Conservation (phyloP, 2,329 filamentous ascomycete genomes). For the Microcyclospora pomicola region DNA sequence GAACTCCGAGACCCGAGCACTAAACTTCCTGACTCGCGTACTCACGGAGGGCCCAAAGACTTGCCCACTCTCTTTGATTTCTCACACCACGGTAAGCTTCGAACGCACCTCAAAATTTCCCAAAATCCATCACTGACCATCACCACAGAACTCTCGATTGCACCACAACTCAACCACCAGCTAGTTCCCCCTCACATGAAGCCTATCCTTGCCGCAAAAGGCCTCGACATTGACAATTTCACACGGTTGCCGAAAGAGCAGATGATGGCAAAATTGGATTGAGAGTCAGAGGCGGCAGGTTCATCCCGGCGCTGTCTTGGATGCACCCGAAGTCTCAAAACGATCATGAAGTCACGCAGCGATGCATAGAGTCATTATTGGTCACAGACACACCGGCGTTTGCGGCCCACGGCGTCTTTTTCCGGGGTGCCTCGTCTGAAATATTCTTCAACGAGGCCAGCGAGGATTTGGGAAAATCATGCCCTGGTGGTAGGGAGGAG, state of each 20-base stretch:
- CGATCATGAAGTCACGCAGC: conserved; percentile 27
- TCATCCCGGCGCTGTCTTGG: no score
- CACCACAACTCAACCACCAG: conserved; percentile 70
- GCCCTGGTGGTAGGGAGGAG: no score
- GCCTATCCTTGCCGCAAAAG: conserved; percentile 57
- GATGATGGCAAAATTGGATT: conserved; percentile 97
- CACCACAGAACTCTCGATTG: conserved; percentile 78
- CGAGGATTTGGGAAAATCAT: no score
- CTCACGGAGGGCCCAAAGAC: conserved; percentile 69
- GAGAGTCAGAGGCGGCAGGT: conserved; percentile 16
- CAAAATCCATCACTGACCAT: conserved; percentile 1
- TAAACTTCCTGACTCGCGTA: conserved; percentile 83
- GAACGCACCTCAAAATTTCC: background rate
- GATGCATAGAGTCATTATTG: conserved; percentile 15
- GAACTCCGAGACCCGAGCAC: conserved; percentile 87
- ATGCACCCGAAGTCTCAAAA: conserved; percentile 8
- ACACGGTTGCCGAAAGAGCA: conserved; percentile 82
- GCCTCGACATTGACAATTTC: conserved; percentile 84
- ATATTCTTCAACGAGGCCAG: no score
- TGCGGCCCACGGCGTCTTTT: conserved; percentile 16
- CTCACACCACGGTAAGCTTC: conserved; percentile 66
- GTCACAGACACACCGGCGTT: conserved; percentile 13
- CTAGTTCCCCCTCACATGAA: conserved; percentile 76
- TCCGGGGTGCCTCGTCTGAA: no score
- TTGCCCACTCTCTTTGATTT: conserved; percentile 87